Percentiles rank a stretch among this genome's conserved stretches.
Conservation (phyloP, 2,329 filamentous ascomycete genomes). For the Scedosporium dehoogii region DNA sequence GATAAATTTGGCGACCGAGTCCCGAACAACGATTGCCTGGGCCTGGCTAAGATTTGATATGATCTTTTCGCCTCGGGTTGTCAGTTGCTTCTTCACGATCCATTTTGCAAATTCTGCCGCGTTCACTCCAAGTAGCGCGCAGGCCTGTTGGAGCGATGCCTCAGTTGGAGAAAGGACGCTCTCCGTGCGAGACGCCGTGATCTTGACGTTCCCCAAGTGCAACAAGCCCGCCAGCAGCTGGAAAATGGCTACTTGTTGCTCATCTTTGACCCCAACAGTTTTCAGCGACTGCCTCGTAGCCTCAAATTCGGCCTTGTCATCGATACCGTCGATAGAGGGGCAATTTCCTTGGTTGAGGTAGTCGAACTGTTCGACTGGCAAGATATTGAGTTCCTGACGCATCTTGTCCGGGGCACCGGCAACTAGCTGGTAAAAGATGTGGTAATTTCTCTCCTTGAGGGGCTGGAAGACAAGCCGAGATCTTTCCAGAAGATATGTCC, state of each 20-base stretch:
- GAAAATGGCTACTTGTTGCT: slow-evolving; percentile 78
- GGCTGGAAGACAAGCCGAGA: slow-evolving; percentile 96
- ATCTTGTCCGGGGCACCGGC: slow-evolving; percentile 82
- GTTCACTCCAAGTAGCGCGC: slow-evolving; percentile 79
- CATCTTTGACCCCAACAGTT: slow-evolving; percentile 71
- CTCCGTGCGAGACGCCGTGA: slow-evolving; percentile 80
- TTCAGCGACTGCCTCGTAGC: slow-evolving; percentile 78
- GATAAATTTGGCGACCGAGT: slow-evolving; percentile 97
- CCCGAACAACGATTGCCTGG: slow-evolving; percentile 86
- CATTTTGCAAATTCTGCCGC: slow-evolving; percentile 83
- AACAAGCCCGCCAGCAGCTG: slow-evolving; percentile 80
- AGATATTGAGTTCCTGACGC: slow-evolving; percentile 66
- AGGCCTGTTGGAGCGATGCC: slow-evolving; percentile 72
- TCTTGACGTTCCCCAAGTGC: slow-evolving; percentile 94
- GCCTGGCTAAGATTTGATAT: slow-evolving; percentile 90
- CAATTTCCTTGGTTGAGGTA: slow-evolving; percentile 94
- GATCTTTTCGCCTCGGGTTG: slow-evolving; percentile 95
- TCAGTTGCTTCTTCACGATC: slow-evolving; percentile 97
- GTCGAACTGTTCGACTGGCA: slow-evolving; percentile 82
- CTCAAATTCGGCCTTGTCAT: slow-evolving; percentile 88
- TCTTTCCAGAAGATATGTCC: slow-evolving; percentile 89
- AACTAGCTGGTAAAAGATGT: slow-evolving; percentile 96
- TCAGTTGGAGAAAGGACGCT: slow-evolving; percentile 74
- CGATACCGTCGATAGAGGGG: slow-evolving; percentile 84
- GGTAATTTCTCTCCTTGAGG: slow-evolving; percentile 95